Percentiles rank a stretch among this genome's conserved stretches.
Conservation (phyloP, 2,329 filamentous ascomycete genomes). For the Alternaria sp. region DNA sequence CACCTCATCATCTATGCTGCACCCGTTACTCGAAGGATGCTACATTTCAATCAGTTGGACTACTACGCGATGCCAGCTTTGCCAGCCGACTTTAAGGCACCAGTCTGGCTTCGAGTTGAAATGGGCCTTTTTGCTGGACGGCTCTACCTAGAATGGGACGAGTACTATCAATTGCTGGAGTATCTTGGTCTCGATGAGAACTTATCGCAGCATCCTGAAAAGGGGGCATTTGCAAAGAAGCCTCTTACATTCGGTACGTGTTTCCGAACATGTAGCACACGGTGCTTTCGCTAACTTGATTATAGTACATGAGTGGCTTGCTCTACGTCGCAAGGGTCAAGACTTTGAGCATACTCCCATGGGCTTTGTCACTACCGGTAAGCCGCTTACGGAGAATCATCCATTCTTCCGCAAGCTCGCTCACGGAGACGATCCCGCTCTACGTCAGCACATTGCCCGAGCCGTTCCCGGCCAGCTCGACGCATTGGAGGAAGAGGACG, state of each 20-base stretch:
- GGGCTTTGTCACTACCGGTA: constrained; percentile 65
- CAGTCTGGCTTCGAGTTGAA: constrained; percentile 65
- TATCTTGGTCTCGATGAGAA: constrained; percentile 37
- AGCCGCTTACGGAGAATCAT: constrained; percentile 58
- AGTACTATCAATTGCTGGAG: constrained; percentile 47
- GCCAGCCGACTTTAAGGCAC: constrained; percentile 53
- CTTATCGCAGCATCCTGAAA: constrained; percentile 9
- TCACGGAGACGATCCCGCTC: constrained; percentile 15
- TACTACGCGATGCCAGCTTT: constrained; percentile 64
- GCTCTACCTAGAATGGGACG: constrained; percentile 65
- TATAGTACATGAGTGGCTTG: constrained; percentile 64
- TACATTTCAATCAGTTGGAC: constrained; percentile 63
- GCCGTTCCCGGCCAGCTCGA: constrained; percentile 13
- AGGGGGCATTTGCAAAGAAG: constrained; percentile 33
- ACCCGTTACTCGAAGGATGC: constrained; percentile 68
- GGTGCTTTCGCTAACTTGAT: constrained; percentile 33
- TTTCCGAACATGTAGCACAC: constrained; percentile 38
- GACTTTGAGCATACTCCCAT: constrained; percentile 68
- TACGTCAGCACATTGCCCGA: constrained; percentile 24
- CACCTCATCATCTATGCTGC: constrained; percentile 67
- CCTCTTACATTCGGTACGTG: constrained; percentile 41
- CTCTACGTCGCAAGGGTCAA: constrained; percentile 63
- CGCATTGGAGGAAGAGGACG: constrained; percentile 13
- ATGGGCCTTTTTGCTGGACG: constrained; percentile 68
- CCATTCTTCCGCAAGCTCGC: constrained; percentile 59